phyloP scores from a whole-genome alignment of 202 grass and related monocot species.

The Thinopyrum obtusiflorum region DNA sequence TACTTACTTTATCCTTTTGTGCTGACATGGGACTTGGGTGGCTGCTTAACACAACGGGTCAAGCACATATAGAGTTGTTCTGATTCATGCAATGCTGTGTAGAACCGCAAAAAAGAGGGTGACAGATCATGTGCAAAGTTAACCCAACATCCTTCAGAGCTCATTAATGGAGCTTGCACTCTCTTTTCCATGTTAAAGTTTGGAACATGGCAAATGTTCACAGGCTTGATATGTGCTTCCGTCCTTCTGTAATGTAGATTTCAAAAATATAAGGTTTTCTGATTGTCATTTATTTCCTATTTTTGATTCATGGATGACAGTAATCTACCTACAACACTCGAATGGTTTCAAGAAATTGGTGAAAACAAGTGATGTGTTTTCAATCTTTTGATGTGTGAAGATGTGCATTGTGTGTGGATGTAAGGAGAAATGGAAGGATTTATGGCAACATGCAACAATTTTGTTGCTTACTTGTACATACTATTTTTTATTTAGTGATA shows the following conservation, averaged over 20 bases:
- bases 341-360: neutral
- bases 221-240: neutral
- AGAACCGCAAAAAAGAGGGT: too few relatives aligned
- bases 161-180: too few relatives aligned
- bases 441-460: neutral
- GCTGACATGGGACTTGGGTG: too few relatives aligned
- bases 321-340: neutral
- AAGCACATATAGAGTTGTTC: too few relatives aligned
- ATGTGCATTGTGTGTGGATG: too few relatives aligned
- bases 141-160: too few relatives aligned
- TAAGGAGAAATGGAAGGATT: too few relatives aligned
- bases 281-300: neutral
- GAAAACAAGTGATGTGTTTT: neutral
- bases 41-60: too few relatives aligned
- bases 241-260: neutral
- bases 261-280: neutral
- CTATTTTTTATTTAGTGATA: neutral
- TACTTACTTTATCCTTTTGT: too few relatives aligned
- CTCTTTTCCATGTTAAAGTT: too few relatives aligned
- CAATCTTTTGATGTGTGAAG: slow-evolving; percentile 14
- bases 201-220: neutral
- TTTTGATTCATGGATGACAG: neutral
- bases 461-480: neutral
- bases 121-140: too few relatives aligned
- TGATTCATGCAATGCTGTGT: too few relatives aligned